Evolutionary conservation across 768 basidiomycete species (phyloP).

Genomic region (Tulasnella sp.): DNA sequence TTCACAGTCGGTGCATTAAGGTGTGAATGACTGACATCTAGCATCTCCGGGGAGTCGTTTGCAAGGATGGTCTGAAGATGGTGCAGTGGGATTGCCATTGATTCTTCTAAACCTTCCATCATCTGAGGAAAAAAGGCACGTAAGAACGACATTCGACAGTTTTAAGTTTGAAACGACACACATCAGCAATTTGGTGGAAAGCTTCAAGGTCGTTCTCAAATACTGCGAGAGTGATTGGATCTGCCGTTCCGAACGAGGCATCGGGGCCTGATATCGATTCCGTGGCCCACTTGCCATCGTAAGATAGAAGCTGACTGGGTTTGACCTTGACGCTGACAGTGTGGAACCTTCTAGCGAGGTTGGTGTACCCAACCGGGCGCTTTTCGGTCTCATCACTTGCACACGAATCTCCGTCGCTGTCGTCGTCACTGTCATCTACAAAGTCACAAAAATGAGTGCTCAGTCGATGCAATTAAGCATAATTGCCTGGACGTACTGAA

Average conservation of each 20-base stretch:
- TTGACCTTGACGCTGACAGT: slow-evolving; percentile 35
- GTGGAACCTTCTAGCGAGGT: slow-evolving; percentile 52
- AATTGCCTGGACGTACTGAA: too few relatives aligned
- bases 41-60: slow-evolving; percentile 48
- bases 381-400: slow-evolving; percentile 31
- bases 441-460: not conserved
- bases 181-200: slow-evolving; percentile 17
- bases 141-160: too few relatives aligned
- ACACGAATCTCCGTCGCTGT: slow-evolving; percentile 40
- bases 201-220: slow-evolving; percentile 2
- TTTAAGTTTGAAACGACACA: not conserved
- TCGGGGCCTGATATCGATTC: not conserved
- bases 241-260: not conserved
- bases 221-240: not conserved
- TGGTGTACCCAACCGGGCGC: slow-evolving; percentile 47
- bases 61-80: slow-evolving; percentile 39
- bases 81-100: not conserved
- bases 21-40: slow-evolving; percentile 40
- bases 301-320: not conserved
- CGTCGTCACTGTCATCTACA: slow-evolving; percentile 35
- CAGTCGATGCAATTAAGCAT: too few relatives aligned
- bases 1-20: not conserved
- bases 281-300: not conserved
- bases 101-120: slow-evolving; percentile 8
- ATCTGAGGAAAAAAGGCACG: slow-evolving; percentile 39